A percentile compares a stretch with the other conserved stretches of the same genome.
Evolutionary conservation across 2,329 filamentous ascomycete species (phyloP).

Genomic region (Aspergillus luchuensis): DNA sequence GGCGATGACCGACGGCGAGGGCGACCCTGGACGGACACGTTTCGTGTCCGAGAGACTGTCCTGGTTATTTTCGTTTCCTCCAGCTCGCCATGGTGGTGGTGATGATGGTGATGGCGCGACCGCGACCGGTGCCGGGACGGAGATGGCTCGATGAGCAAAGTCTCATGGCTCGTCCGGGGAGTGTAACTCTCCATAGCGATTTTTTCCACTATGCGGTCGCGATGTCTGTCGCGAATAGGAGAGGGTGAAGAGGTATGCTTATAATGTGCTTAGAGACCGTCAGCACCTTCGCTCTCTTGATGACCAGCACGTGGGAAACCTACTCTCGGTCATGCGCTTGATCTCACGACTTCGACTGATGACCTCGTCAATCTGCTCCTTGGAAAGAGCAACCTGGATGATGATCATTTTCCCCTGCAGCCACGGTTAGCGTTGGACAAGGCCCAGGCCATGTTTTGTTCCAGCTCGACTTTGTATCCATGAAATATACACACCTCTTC

Average conservation of each 20-base stretch:
- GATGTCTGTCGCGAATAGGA: slow-evolving; percentile 26
- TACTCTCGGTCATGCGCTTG: slow-evolving; percentile 37
- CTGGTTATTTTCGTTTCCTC: slow-evolving; percentile 30
- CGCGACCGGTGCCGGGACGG: slow-evolving; percentile 30
- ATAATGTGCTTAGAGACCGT: slow-evolving; percentile 24
- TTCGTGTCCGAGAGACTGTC: slow-evolving; percentile 36
- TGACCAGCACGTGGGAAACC: slow-evolving; percentile 18
- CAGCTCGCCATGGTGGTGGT: slow-evolving; percentile 25
- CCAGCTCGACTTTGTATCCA: not conserved
- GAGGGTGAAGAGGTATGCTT: slow-evolving; percentile 27
- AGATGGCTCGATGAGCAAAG: slow-evolving; percentile 37
- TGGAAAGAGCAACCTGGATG: slow-evolving; percentile 80
- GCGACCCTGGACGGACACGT: slow-evolving; percentile 37
- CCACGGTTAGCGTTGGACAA: slow-evolving; percentile 7
- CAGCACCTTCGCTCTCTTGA: slow-evolving; percentile 1
- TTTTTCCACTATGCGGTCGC: slow-evolving; percentile 28
- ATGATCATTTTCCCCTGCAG: slow-evolving; percentile 74
- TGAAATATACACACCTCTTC: slow-evolving; percentile 67
- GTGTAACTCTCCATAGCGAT: slow-evolving; percentile 32
- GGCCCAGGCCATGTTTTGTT: not conserved
- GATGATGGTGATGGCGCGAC: slow-evolving; percentile 27
- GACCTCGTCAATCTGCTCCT: slow-evolving; percentile 88
- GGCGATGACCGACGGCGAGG: slow-evolving; percentile 41
- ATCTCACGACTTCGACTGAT: slow-evolving; percentile 75
- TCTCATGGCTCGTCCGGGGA: slow-evolving; percentile 32